Evolutionary conservation across 495 filamentous ascomycete species (phyloP), one percentile per base, ranked within the genome.

Genomic region (Viridothelium virens): DNA sequence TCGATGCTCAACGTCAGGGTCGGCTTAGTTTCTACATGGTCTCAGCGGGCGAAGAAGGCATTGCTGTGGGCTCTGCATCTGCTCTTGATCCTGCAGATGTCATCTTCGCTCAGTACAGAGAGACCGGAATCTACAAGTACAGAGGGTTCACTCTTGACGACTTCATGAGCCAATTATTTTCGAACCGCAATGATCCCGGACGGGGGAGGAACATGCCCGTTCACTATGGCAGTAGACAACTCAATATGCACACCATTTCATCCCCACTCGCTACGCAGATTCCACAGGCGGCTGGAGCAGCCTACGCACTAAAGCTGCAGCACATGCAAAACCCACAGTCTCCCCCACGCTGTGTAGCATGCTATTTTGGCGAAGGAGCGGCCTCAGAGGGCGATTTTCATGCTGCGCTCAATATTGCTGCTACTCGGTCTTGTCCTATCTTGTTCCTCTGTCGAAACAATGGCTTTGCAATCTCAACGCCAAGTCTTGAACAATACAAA

Each of bases 361-460:
- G 91, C 72, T 97, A 93, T 76, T 97, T 99, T 70, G 94, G 94
- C 63, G 94, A 99, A 81, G 94, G 94, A n/a, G 95, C 95, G 12
- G 95, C 94, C 14, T 91, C 87, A 68, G 95, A 97, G 77, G 94
- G 95, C 36, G 94, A 99, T 76, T 99, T 99, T 79, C 94, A 99
- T 72, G 94, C 92, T 0, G 95, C 91, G 0, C 81, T 99, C 37
- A 99, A 99, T 73, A 92, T 99, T 62, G 94, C 94, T 25, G 95
- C 94, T 0, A 99, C 94, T 3, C 83, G 94, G 2, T 88, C 89
- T 34, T 96, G 92, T 68, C 94, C 94, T 0, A 87, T 95, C 11
- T 80, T 99, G 41, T 99, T 97, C 80, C 84, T 99, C 65, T 97
- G 95, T 79, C 86, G 95, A 56, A 99, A 99, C 77, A 99, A 99